A percentile compares a stretch with the other conserved stretches of the same genome.
Conservation (phyloP, 148 eudicot species). For the Hydrangea macrophylla region DNA sequence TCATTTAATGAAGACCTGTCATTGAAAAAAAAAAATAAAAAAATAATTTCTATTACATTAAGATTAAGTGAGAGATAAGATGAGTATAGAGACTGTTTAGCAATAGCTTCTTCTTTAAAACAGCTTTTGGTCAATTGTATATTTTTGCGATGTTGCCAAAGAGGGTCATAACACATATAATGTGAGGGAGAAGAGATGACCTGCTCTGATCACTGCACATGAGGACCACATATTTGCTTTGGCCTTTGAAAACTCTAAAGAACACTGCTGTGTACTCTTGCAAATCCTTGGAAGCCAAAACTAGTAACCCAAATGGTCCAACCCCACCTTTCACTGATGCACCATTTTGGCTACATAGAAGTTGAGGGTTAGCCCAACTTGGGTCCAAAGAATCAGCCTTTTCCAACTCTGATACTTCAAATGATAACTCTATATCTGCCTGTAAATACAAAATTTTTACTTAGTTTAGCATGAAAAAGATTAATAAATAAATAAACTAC, state of each 20-base stretch:
- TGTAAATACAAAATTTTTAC: conserved; percentile 10
- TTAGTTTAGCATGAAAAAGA: not conserved
- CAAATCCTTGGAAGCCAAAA: conserved; percentile 28
- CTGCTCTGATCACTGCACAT: conserved; percentile 35
- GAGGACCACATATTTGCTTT: conserved; percentile 18
- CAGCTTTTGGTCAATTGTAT: no score
- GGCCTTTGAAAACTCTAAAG: conserved; percentile 24
- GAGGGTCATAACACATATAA: no score
- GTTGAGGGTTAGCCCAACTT: conserved; percentile 46
- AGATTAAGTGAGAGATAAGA: no score
- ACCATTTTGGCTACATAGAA: conserved; percentile 45
- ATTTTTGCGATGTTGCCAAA: no score
- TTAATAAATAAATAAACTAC: no score
- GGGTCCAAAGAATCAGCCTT: conserved; percentile 42
- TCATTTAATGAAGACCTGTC: no score
- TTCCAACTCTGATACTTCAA: conserved; percentile 35
- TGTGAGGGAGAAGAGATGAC: no score
- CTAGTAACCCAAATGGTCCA: conserved; percentile 53
- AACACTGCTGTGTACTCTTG: conserved; percentile 31
- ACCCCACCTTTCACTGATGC: conserved; percentile 46
- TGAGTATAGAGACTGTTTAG: no score
- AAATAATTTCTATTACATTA: no score
- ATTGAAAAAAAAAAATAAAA: no score
- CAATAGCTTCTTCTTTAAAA: no score
- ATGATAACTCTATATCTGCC: conserved; percentile 64